A percentile compares a stretch with the other conserved stretches of the same genome.
Evolutionary conservation across 1,284 basidiomycete species (phyloP).

Genomic region (Boletus semigastroideus): DNA sequence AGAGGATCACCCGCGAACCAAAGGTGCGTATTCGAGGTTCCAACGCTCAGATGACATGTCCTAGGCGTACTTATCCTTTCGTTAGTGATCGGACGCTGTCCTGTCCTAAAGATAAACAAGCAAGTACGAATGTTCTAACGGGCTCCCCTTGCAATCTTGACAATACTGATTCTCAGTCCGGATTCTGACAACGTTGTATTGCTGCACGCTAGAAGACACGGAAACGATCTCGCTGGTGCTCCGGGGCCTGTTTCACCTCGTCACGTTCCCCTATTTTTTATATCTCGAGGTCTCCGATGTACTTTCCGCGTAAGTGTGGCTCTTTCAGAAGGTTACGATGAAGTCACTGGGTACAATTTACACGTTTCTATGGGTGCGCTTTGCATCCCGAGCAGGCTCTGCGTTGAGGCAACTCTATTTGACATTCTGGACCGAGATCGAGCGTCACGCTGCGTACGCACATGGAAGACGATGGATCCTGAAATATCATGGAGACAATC

Average conservation of each 20-base stretch:
- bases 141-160: constrained; percentile 3
- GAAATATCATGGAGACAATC: constrained; percentile 80
- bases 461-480: constrained; percentile 76
- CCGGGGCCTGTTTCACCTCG: constrained; percentile 70
- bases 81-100: constrained; percentile 57
- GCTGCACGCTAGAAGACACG: constrained; percentile 83
- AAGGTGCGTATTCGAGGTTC: constrained; percentile 52
- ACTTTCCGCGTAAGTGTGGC: constrained; percentile 64
- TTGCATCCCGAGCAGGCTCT: constrained; percentile 72
- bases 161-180: constrained; percentile 53
- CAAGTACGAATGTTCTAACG: constrained; percentile 52
- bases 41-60: constrained; percentile 9
- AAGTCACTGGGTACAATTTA: constrained; percentile 79
- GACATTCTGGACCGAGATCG: constrained; percentile 61
- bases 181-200: constrained; percentile 82
- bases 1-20: constrained; percentile 74
- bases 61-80: constrained; percentile 79
- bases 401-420: constrained; percentile 76
- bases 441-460: constrained; percentile 69
- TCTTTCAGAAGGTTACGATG: constrained; percentile 82
- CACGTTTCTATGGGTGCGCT: constrained; percentile 80
- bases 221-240: constrained; percentile 80
- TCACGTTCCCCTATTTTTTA: constrained; percentile 64
- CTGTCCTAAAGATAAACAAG: constrained; percentile 68
- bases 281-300: constrained; percentile 71